Base-by-base conservation (phyloP, 2,329 filamentous ascomycete genomes). In the Sporothrix brunneoviolacea region DNA sequence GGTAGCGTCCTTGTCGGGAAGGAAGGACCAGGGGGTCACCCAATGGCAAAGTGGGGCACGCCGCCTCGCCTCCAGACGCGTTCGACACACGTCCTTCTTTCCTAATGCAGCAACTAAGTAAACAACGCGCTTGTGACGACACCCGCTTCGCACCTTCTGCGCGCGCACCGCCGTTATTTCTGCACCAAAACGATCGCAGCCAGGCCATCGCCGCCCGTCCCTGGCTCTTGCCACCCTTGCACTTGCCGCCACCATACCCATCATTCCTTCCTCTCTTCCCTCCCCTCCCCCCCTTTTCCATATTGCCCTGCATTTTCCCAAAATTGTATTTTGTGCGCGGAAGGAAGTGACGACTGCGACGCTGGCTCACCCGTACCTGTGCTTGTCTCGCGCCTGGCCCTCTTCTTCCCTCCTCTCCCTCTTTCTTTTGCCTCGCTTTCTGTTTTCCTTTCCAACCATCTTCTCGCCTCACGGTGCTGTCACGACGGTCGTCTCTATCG, bases 61-160 rank as follows among this genome's bases (percentile, higher is more conserved):
- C 30, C 35, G 21, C 32, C 44, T 35, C 28, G 43, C 38, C 45
- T 48, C 43, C 47, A 48, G 53, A 59, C 57, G 57, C 57, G 57
- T 56, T 32, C 35, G 30, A 54, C 51, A 54, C 51, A 54, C 55
- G 53, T 54, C 52, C 30, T 24, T 36, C 16, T 56, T 57, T 56
- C 57, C 56, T 42, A 55, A 57, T 54, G 27, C 5, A 46, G 57
- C 28, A 50, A 51, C 28, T 32, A 38, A 51, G 57, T 59, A 59
- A 59, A 59, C 57, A 59, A 59, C 39, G 48, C 54, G 56, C 57
- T 54, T 36, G 50, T 48, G 48, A 50, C 43, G 53, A 52, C 44
- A 50, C 30, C 19, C 36, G 22, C 37, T 12, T 44, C 42, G 42
- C 42, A n/a, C 42, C 30, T 44, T 10, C 42, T 27, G 24, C 40